Conservation (phyloP, 83 land plant genomes). For the Picea engelmannii region DNA sequence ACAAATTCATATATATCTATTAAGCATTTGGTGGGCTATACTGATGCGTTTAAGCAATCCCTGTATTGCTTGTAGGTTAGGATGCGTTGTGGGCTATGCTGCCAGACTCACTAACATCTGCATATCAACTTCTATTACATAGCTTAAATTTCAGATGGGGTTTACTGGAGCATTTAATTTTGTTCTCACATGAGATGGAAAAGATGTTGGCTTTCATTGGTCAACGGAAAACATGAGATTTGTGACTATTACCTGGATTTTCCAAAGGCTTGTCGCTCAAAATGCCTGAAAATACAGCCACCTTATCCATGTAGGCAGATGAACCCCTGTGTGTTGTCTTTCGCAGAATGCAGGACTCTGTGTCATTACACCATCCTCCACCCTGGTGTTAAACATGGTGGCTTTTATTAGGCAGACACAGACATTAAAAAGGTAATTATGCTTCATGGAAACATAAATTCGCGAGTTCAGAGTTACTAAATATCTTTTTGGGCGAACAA, state of each 20-base stretch:
- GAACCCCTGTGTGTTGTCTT: conserved; percentile 57
- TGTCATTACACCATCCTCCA: conserved; percentile 79
- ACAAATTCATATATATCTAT: no score
- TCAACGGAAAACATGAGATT: background rate
- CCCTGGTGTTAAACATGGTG: conserved; percentile 27
- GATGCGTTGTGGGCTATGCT: background rate
- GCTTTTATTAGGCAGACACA: no score
- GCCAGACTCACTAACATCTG: background rate
- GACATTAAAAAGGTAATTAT: no score
- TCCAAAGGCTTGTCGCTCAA: conserved; percentile 53
- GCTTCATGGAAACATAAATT: no score
- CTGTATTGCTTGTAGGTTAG: background rate
- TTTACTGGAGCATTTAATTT: background rate
- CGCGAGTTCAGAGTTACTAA: no score
- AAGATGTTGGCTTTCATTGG: background rate
- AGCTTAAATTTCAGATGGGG: no score
- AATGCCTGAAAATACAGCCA: conserved; percentile 51
- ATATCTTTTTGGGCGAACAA: no score
- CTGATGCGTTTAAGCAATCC: background rate
- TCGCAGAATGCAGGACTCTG: conserved; percentile 48
- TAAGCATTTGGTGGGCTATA: background rate
- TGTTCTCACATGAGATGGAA: background rate
- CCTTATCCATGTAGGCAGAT: conserved; percentile 55
- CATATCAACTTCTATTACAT: background rate
- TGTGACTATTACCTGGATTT: conserved; percentile 54